phyloP scores from a whole-genome alignment of 2,329 filamentous ascomycete genomes.

The Torrubiellomyces zombiae region DNA sequence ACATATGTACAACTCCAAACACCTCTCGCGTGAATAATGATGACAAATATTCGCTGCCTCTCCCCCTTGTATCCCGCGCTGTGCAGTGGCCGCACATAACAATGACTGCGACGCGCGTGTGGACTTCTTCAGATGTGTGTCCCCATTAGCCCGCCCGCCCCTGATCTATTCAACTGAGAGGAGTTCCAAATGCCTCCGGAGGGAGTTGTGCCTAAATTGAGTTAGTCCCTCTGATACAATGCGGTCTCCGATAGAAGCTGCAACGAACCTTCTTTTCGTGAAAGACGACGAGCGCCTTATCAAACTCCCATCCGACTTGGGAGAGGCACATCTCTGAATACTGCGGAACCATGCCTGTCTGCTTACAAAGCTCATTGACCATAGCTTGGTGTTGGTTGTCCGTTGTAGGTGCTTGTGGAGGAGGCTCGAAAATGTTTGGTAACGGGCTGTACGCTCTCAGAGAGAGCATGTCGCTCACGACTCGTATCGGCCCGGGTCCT shows the following conservation, averaged over 20 bases:
- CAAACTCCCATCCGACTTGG: constrained; percentile 66
- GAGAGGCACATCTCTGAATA: constrained; percentile 70
- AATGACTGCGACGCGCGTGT: too few species aligned
- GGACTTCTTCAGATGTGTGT: too few species aligned
- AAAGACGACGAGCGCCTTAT: constrained; percentile 59
- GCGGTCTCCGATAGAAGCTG: not conserved
- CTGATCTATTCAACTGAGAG: constrained; percentile 2
- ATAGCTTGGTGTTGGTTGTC: constrained; percentile 45
- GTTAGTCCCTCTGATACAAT: constrained; percentile 1
- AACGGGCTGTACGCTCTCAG: constrained; percentile 47
- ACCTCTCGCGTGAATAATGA: too few species aligned
- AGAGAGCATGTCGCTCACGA: constrained; percentile 65
- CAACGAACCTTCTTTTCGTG: constrained; percentile 51
- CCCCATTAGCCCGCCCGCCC: too few species aligned
- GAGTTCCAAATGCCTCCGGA: constrained; percentile 10
- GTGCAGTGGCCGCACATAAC: too few species aligned
- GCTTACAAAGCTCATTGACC: constrained; percentile 56
- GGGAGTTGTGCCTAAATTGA: constrained; percentile 9
- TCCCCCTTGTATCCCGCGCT: too few species aligned
- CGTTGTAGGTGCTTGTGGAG: constrained; percentile 10
- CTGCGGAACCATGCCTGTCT: constrained; percentile 63
- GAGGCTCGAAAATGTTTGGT: constrained; percentile 22
- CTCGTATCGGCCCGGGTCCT: constrained; percentile 47
- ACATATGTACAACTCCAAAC: too few species aligned
- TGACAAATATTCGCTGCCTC: too few species aligned